Evolutionary conservation across 805 yeast species (phyloP), one percentile per base, ranked within the genome.

Genomic region (Suhomyces emberorum): DNA sequence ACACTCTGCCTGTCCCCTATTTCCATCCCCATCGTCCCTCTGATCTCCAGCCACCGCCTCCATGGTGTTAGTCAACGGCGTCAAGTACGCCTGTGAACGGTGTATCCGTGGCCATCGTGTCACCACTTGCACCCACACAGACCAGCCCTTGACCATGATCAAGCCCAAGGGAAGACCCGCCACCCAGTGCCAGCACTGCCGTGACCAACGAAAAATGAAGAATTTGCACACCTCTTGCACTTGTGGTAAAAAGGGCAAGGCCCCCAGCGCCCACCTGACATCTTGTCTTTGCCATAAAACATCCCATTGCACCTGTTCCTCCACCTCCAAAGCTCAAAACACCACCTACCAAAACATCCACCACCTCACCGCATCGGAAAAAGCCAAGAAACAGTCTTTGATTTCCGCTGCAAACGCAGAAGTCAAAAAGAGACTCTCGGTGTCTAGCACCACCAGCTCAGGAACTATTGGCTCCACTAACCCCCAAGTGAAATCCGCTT

Each of bases 31-130:
- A n/a, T n/a, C n/a, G n/a, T n/a, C n/a, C n/a, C n/a, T n/a, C n/a
- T n/a, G n/a, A n/a, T n/a, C n/a, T n/a, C n/a, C n/a, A n/a, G n/a
- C n/a, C n/a, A n/a, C n/a, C n/a, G n/a, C n/a, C n/a, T n/a, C n/a
- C 15, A 91, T 89, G 97, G 96, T 91, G 39, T 69, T 87, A 35
- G 81, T 91, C 35, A 87, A 88, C 52, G 98, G 97, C 25, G 82
- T 86, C 46, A 91, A 93, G 57, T 91, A 88, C 61, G 98, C 98
- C 41, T 91, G 98, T 59, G 95, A 88, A 49, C 69, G 96, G 42
- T 91, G 98, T 61, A 89, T 93, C 32, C 74, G 98, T 42, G 98
- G 98, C 29, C 98, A 93, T 55, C 70, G 98, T 36, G 98, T 91
- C 30, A 85, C 96, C 1, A 79, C 95, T 2, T 93, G 98, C 61